These are phyloP conservation scores for Aspergillus sergii DNA, from an alignment of 2,329 filamentous ascomycete genomes.

Conservation along the genomic window DNA sequence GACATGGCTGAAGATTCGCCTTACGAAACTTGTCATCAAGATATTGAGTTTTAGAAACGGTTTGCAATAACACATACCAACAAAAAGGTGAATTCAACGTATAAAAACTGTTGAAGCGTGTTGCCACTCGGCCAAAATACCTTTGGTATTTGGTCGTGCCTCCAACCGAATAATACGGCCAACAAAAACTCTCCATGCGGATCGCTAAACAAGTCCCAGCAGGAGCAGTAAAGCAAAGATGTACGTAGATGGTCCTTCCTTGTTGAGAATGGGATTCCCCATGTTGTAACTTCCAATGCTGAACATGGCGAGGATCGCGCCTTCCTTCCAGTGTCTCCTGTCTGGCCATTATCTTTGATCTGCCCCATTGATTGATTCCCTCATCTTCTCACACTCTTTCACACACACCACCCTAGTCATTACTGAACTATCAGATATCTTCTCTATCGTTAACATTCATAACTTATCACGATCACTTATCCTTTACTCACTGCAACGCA, in stretches of 20 bases:
- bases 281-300: neutral
- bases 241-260: neutral
- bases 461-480: neutral
- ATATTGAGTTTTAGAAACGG: too few relatives aligned
- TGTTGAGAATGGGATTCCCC: neutral
- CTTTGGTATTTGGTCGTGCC: too few relatives aligned
- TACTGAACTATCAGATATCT: neutral
- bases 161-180: too few relatives aligned
- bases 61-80: too few relatives aligned
- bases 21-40: too few relatives aligned
- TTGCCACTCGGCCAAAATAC: too few relatives aligned
- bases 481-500: neutral
- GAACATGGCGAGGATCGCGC: neutral
- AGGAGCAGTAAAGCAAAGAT: too few relatives aligned
- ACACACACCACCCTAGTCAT: neutral
- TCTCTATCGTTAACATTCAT: neutral
- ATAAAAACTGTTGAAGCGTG: too few relatives aligned
- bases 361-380: neutral
- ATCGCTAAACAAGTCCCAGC: too few relatives aligned
- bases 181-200: too few relatives aligned
- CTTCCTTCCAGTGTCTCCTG: neutral
- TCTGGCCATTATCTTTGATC: neutral
- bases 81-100: too few relatives aligned
- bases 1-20: too few relatives aligned
- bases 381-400: neutral